phyloP scores from a whole-genome alignment of 176 grass and related monocot species.

The Lolium multiflorum region DNA sequence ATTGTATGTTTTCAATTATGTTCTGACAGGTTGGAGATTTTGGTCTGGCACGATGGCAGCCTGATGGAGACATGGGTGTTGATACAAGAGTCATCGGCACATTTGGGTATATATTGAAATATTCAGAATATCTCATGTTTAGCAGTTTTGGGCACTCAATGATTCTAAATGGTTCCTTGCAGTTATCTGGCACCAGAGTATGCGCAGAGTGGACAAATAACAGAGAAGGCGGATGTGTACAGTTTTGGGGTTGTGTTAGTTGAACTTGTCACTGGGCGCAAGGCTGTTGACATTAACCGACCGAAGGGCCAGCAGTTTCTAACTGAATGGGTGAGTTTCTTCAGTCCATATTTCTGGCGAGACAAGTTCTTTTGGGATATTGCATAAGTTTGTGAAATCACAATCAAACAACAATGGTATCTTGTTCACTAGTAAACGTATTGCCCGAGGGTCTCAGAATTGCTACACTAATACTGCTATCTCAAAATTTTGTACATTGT shows the following conservation, averaged over 20 bases:
- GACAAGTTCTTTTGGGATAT: not conserved
- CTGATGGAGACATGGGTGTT: slow-evolving; percentile 93
- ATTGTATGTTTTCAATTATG: slow-evolving; percentile 32
- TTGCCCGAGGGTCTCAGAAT: not conserved
- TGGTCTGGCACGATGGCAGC: slow-evolving; percentile 94
- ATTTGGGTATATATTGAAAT: slow-evolving; percentile 71
- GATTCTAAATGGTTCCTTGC: slow-evolving; percentile 23
- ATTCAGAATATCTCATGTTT: not conserved
- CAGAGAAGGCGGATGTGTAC: slow-evolving; percentile 97
- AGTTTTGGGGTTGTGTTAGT: slow-evolving; percentile 96
- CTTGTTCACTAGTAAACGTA: not conserved
- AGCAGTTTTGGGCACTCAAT: not conserved
- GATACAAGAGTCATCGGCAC: slow-evolving; percentile 98
- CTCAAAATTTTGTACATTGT: not conserved
- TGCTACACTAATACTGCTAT: slow-evolving; percentile 11
- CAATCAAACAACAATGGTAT: not conserved
- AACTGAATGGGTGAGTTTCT: slow-evolving; percentile 90
- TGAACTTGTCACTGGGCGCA: slow-evolving; percentile 92
- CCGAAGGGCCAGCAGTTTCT: slow-evolving; percentile 97
- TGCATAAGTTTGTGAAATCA: not conserved
- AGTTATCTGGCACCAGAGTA: slow-evolving; percentile 94
- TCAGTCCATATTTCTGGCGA: not conserved
- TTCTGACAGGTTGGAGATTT: slow-evolving; percentile 90
- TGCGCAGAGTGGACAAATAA: slow-evolving; percentile 96
- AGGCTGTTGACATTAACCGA: slow-evolving; percentile 94